These are phyloP conservation scores for Fistulifera solaris DNA, from an alignment of 108 stramenopile genomes.

Conservation along the genomic window DNA sequence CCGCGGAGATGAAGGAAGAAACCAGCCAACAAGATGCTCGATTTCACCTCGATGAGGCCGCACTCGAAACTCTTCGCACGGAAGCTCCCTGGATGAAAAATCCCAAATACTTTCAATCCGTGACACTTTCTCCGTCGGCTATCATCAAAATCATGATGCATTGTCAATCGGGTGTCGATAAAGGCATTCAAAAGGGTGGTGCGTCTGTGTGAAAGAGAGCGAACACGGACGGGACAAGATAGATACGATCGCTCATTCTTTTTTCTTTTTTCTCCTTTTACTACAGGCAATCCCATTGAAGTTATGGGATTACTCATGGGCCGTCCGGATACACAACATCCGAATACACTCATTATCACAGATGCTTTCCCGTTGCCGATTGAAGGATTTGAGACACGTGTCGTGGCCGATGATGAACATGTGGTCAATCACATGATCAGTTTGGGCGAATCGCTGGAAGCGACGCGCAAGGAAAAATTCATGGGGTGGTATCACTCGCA, in stretches of 20 bases:
- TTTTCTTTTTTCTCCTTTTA: too few species aligned
- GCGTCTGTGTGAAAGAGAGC: too few species aligned
- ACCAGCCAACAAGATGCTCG: constrained; percentile 12
- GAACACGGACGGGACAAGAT: too few species aligned
- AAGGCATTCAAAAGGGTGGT: constrained; percentile 82
- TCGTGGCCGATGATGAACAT: constrained; percentile 89
- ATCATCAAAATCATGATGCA: constrained; percentile 90
- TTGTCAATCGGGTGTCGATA: constrained; percentile 94
- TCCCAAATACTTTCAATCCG: constrained; percentile 48
- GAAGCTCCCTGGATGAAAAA: constrained; percentile 62
- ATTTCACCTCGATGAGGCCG: constrained; percentile 32
- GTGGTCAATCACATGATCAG: constrained; percentile 98
- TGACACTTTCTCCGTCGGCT: constrained; percentile 62
- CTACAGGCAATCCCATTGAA: constrained; percentile 78
- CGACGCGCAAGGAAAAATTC: constrained; percentile 80
- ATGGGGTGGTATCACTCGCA: constrained; percentile 98
- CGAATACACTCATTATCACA: constrained; percentile 73
- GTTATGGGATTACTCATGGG: constrained; percentile 92
- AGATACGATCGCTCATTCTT: too few species aligned
- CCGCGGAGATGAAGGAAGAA: too few species aligned
- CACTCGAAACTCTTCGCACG: constrained; percentile 34
- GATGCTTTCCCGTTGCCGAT: constrained; percentile 97
- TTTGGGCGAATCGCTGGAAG: constrained; percentile 88
- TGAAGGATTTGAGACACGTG: constrained; percentile 93
- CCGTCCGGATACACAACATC: constrained; percentile 59